A percentile compares a stretch with the other conserved stretches of the same genome.
Evolutionary conservation across 106 monocot species (phyloP).

Genomic region (Chionographis japonica): DNA sequence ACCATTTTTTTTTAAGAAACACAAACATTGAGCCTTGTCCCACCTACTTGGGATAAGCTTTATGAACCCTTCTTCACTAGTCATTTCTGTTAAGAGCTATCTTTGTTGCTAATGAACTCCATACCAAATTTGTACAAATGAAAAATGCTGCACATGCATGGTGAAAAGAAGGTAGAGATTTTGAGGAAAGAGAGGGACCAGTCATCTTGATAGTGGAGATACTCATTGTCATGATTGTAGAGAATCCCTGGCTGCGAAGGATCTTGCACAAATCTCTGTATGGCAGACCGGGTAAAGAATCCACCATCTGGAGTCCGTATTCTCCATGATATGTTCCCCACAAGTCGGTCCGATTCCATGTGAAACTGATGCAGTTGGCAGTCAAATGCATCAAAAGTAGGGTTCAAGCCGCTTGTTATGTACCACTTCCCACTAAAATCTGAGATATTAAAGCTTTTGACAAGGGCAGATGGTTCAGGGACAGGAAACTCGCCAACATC

Average conservation of each 20-base stretch:
- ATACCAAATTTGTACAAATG: no score
- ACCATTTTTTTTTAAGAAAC: no score
- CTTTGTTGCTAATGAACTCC: no score
- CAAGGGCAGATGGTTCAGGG: constrained; percentile 65
- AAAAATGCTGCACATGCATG: no score
- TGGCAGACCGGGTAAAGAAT: constrained; percentile 71
- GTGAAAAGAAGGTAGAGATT: background rate
- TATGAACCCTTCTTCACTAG: no score
- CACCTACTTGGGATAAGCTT: no score
- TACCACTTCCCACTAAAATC: constrained; percentile 96
- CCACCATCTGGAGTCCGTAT: constrained; percentile 69
- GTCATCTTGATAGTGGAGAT: constrained; percentile 98
- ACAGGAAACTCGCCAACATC: constrained; percentile 88
- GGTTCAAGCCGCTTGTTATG: constrained; percentile 87
- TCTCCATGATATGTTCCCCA: constrained; percentile 84
- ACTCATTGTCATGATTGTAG: constrained; percentile 98
- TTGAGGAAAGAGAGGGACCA: constrained; percentile 41
- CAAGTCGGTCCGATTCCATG: constrained; percentile 62
- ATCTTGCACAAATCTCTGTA: constrained; percentile 90
- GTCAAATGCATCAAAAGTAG: constrained; percentile 86
- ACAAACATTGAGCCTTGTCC: no score
- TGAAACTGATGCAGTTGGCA: constrained; percentile 93
- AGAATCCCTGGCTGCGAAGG: constrained; percentile 67
- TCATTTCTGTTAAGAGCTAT: no score
- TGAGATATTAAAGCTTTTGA: constrained; percentile 61